These are phyloP conservation scores for Citropsis articulata DNA, from an alignment of 345 rosid species.

Conservation along the genomic window DNA sequence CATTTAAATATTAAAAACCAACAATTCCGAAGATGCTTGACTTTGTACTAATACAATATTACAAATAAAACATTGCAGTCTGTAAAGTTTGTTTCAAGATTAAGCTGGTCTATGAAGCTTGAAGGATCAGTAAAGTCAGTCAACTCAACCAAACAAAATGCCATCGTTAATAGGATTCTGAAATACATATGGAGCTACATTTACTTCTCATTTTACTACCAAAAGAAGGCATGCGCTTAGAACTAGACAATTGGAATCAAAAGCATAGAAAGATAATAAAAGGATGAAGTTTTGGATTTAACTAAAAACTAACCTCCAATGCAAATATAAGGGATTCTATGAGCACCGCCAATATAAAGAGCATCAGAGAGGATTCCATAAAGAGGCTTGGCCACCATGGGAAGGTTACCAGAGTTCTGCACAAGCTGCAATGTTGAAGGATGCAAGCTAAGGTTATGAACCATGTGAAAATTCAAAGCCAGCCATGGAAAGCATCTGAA, in stretches of 20 bases:
- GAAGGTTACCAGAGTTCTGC: constrained; percentile 73
- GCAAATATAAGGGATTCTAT: constrained; percentile 77
- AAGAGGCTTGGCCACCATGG: constrained; percentile 91
- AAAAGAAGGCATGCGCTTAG: not conserved
- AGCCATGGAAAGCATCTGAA: constrained; percentile 94
- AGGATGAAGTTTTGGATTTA: not conserved
- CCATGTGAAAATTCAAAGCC: constrained; percentile 88
- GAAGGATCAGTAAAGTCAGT: not conserved
- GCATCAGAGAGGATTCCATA: constrained; percentile 85
- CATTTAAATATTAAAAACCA: not conserved
- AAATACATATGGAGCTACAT: not conserved
- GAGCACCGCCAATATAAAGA: constrained; percentile 60
- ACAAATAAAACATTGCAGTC: not conserved
- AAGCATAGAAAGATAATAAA: not conserved
- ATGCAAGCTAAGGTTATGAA: constrained; percentile 54
- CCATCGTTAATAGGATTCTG: not conserved
- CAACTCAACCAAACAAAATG: not conserved
- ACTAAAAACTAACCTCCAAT: constrained; percentile 64
- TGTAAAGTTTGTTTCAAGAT: not conserved
- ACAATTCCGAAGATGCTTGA: not conserved
- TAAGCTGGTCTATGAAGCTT: not conserved
- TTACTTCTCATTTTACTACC: not conserved
- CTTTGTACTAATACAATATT: not conserved
- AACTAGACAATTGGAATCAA: constrained; percentile 7
- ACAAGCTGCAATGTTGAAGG: constrained; percentile 86